Conservation (phyloP, 345 rosid genomes). For the Heritiera fomes region DNA sequence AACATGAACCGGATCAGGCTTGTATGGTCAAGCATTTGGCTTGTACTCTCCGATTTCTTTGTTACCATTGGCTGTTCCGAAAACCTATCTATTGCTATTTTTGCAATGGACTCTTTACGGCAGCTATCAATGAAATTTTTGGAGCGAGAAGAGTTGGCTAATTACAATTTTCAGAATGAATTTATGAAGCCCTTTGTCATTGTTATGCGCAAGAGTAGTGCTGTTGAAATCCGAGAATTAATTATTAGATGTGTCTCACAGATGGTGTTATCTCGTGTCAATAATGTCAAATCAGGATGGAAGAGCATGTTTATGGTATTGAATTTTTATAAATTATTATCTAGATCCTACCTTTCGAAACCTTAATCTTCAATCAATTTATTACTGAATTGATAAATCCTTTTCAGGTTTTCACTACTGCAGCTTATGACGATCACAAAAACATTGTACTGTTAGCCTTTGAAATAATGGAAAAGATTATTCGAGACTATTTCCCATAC, state of each 20-base stretch:
- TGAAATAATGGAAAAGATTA: slow-evolving; percentile 95
- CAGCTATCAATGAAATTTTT: slow-evolving; percentile 95
- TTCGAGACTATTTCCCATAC: slow-evolving; percentile 92
- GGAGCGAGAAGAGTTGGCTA: slow-evolving; percentile 95
- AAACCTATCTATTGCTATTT: slow-evolving; percentile 94
- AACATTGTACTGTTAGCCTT: slow-evolving; percentile 91
- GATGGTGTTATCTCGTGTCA: slow-evolving; percentile 96
- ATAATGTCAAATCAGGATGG: slow-evolving; percentile 98
- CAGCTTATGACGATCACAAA: slow-evolving; percentile 99
- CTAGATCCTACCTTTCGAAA: not conserved
- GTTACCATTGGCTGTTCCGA: slow-evolving; percentile 96
- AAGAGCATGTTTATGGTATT: slow-evolving; percentile 99
- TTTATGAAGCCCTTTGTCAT: slow-evolving; percentile 99
- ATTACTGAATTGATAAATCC: slow-evolving; percentile 7
- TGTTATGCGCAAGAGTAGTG: slow-evolving; percentile 98
- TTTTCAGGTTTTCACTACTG: slow-evolving; percentile 92
- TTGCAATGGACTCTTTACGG: slow-evolving; percentile 97
- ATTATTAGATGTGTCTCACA: slow-evolving; percentile 98
- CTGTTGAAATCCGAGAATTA: slow-evolving; percentile 96
- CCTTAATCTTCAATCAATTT: not conserved
- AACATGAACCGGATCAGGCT: slow-evolving; percentile 99
- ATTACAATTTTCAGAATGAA: slow-evolving; percentile 97
- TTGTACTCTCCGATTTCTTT: slow-evolving; percentile 91
- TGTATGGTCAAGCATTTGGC: slow-evolving; percentile 99
- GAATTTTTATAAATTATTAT: slow-evolving; percentile 20